phyloP scores from a whole-genome alignment of 2,329 filamentous ascomycete species.

The Fusarium avenaceum region DNA sequence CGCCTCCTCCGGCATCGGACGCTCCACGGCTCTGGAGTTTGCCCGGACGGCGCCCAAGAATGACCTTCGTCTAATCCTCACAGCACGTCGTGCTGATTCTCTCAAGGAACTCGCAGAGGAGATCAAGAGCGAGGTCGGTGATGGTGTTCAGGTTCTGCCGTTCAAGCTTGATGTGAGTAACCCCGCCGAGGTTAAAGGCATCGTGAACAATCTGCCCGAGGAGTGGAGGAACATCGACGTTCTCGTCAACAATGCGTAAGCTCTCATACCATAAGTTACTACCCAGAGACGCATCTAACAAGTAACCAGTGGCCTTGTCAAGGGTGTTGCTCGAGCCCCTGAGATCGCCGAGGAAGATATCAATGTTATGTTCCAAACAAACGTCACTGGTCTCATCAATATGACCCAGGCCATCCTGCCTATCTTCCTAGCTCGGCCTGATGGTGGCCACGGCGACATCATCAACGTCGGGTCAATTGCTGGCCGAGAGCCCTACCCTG shows the following conservation, averaged over 20 bases:
- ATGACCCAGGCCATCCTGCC: slow-evolving; percentile 93
- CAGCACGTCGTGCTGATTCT: slow-evolving; percentile 85
- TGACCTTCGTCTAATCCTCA: slow-evolving; percentile 85
- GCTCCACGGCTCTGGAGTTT: slow-evolving; percentile 88
- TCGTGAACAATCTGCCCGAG: slow-evolving; percentile 80
- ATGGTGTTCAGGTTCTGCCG: slow-evolving; percentile 84
- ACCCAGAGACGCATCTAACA: slow-evolving; percentile 17
- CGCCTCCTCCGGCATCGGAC: slow-evolving; percentile 92
- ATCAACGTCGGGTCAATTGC: slow-evolving; percentile 95
- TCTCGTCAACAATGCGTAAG: slow-evolving; percentile 95
- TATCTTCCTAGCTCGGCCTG: slow-evolving; percentile 80
- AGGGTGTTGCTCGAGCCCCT: slow-evolving; percentile 87
- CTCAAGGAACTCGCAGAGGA: slow-evolving; percentile 81
- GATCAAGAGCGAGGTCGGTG: slow-evolving; percentile 81
- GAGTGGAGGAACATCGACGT: slow-evolving; percentile 90
- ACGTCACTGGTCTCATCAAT: slow-evolving; percentile 94
- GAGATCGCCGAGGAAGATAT: slow-evolving; percentile 87
- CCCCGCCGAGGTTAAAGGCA: slow-evolving; percentile 77
- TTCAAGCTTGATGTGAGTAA: slow-evolving; percentile 91
- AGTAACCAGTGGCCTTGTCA: slow-evolving; percentile 80
- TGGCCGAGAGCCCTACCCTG: slow-evolving; percentile 84
- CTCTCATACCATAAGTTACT: slow-evolving; percentile 29
- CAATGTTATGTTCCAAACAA: slow-evolving; percentile 88
- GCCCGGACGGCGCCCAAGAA: slow-evolving; percentile 84
- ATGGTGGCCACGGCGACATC: slow-evolving; percentile 88